Evolutionary conservation across 2,329 filamentous ascomycete genomes (phyloP), one percentile per base, ranked within the genome.

Genomic region (Fusarium circinatum): DNA sequence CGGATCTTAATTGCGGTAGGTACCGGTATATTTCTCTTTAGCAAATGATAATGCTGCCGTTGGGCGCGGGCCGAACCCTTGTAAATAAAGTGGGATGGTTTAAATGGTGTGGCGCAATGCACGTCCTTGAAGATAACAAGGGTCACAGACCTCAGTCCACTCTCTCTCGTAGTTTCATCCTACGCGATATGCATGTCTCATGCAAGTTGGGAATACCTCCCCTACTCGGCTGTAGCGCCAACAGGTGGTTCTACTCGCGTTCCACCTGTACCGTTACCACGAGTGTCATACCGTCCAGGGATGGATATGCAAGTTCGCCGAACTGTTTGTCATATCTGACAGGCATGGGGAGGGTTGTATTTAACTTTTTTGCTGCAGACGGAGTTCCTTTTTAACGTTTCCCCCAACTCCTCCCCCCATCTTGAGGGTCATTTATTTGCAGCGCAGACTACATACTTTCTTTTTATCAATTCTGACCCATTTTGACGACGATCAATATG

Each of bases 41-140:
- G 51, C 51, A 41, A 41, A 41, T 52, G 4, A 26, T 52, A 36
- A 36, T 36, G 34, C 22, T 30, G 9, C 28, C 28, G n/a, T 26
- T 52, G 48, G 32, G n/a, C 10, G 34, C 51, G 51, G 51, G 34
- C 34, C 34, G 15, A 45, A 57, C 39, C 51, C 38, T 34, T 22
- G 36, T 22, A 38, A 48, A 48, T 61, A 38, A 61, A 49, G 56
- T 47, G 30, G 55, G 14, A 51, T 26, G 39, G 13, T 30, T 24
- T n/a, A 47, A 58, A 58, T 62, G 42, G 32, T 59, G 60, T 45
- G 39, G 59, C 49, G 59, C 32, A 28, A 62, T 62, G 34, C 30
- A 34, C 20, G 36, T n/a, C 47, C 36, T 18, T 32, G 32, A 61
- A 55, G 18, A 42, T 28, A 15, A 61, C 59, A 62, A 38, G 52